Base-by-base conservation (phyloP, 176 grass and related monocot genomes). In the Puya raimondii region DNA sequence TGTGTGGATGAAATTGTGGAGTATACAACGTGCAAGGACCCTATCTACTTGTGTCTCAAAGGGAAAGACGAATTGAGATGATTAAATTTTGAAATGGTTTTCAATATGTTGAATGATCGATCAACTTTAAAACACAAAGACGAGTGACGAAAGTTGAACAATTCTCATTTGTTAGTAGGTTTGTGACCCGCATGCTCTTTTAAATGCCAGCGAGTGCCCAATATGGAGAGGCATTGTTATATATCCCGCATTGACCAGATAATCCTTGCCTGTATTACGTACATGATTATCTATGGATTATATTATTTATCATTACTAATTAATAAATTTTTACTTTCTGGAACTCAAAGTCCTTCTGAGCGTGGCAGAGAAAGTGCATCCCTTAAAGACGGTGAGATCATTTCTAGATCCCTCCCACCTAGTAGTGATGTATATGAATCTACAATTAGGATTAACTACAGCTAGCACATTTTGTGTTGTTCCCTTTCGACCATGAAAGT, bases 11-110 rank as follows among this genome's bases (percentile, higher is more conserved):
- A n/a, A 81, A 26, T 81, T 81, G 23, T 75, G 64, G 4, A 81
- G 8, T 0, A 51, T 73, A 61, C 71, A 81, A 11, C 51, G 69
- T 26, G 71, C 71, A 25, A 81, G 49, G 0, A 75, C 50, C 49
- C 67, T 74, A 17, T 81, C 65, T n/a, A 74, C 63, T 63, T 74
- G 78, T 14, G 4, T 49, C 9, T 11, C 50, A 10, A n/a, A 80
- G 22, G 59, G 59, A 15, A 74, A 81, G 23, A 16, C 15, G 6
- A 18, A 18, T 26, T 26, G 47, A 14, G 3, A 42, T 42, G 67
- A 4, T 33, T 71, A 53, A 59, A 75, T 15, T 66, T 81, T 69
- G 15, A 81, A 81, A 20, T n/a, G 50, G 11, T 73, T 3, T 74
- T 61, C 49, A 73, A 73, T 16, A 59, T 51, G 11, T 59, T 64